phyloP scores from a whole-genome alignment of 495 filamentous ascomycete species.

The Pseudotulostoma volvatum region DNA sequence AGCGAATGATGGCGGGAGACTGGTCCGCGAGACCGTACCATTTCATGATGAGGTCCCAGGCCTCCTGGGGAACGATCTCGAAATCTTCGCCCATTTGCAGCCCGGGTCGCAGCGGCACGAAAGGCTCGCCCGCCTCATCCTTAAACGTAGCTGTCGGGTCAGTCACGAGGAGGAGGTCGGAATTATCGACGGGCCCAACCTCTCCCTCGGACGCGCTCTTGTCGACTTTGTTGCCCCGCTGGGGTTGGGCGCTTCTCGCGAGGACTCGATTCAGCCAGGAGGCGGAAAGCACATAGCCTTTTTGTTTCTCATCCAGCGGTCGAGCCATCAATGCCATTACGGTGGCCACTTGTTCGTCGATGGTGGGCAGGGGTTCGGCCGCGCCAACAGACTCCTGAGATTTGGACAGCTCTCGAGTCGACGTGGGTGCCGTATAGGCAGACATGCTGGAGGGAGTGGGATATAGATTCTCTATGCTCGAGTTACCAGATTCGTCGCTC shows the following conservation, averaged over 20 bases:
- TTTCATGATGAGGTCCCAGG: slow-evolving; percentile 62
- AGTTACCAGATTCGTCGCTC: neutral
- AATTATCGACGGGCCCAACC: slow-evolving; percentile 77
- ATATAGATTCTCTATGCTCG: slow-evolving; percentile 6
- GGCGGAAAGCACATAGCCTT: slow-evolving; percentile 62
- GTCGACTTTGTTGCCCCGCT: slow-evolving; percentile 29
- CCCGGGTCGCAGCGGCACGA: slow-evolving; percentile 64
- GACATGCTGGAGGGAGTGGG: slow-evolving; percentile 18
- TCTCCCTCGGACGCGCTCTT: slow-evolving; percentile 47
- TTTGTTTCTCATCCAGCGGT: slow-evolving; percentile 47
- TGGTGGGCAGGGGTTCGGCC: slow-evolving; percentile 28
- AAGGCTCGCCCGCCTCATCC: slow-evolving; percentile 40
- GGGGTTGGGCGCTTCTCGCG: slow-evolving; percentile 41
- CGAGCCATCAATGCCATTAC: slow-evolving; percentile 40
- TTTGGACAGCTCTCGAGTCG: slow-evolving; percentile 8
- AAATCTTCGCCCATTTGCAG: slow-evolving; percentile 48
- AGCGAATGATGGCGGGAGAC: slow-evolving; percentile 57
- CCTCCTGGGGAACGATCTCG: slow-evolving; percentile 56
- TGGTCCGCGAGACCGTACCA: slow-evolving; percentile 67
- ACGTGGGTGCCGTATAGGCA: slow-evolving; percentile 12
- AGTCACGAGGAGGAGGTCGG: slow-evolving; percentile 38
- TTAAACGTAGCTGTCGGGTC: slow-evolving; percentile 26
- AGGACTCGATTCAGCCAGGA: slow-evolving; percentile 65
- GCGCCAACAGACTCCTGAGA: slow-evolving; percentile 5
- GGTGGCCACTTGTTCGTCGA: slow-evolving; percentile 61